Percentiles rank a stretch among this genome's conserved stretches.
Conservation (phyloP, 2,329 filamentous ascomycete genomes). For the Fusarium sp. region DNA sequence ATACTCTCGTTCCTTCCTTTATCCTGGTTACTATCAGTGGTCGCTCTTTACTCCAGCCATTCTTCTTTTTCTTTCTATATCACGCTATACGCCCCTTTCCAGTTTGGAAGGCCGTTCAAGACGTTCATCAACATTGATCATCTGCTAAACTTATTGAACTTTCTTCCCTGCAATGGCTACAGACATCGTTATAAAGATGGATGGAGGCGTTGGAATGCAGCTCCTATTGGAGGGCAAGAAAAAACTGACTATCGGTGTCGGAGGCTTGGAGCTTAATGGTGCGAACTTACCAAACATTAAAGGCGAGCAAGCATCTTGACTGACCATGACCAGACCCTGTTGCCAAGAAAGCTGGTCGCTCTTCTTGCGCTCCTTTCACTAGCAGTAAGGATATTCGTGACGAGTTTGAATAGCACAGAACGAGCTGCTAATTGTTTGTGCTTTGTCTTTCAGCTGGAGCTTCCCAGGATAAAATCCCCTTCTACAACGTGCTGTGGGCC, state of each 20-base stretch:
- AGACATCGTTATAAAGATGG: slow-evolving; percentile 31
- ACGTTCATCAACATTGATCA: neutral
- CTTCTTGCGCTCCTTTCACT: slow-evolving; percentile 38
- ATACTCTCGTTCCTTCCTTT: neutral
- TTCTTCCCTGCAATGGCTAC: slow-evolving; percentile 8
- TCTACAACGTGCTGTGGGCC: slow-evolving; percentile 88
- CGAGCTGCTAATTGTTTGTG: slow-evolving; percentile 9
- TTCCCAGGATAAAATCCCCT: slow-evolving; percentile 65
- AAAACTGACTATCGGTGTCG: slow-evolving; percentile 48
- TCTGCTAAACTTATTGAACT: neutral
- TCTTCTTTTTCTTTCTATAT: neutral
- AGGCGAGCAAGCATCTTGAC: slow-evolving; percentile 5
- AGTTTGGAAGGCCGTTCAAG: slow-evolving; percentile 9
- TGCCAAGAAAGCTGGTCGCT: slow-evolving; percentile 36
- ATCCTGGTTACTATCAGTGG: neutral
- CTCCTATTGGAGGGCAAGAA: slow-evolving; percentile 48
- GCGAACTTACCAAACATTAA: slow-evolving; percentile 35
- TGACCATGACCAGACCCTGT: slow-evolving; percentile 40
- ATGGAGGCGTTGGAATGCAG: slow-evolving; percentile 43
- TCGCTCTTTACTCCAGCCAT: slow-evolving; percentile 10
- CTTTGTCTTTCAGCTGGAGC: slow-evolving; percentile 32
- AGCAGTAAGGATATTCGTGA: slow-evolving; percentile 24
- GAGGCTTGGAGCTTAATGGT: slow-evolving; percentile 52
- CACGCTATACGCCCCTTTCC: neutral
- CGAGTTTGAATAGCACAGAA: neutral